These are phyloP conservation scores for Starmerella apis DNA, from an alignment of 805 yeast genomes.

Conservation along the genomic window DNA sequence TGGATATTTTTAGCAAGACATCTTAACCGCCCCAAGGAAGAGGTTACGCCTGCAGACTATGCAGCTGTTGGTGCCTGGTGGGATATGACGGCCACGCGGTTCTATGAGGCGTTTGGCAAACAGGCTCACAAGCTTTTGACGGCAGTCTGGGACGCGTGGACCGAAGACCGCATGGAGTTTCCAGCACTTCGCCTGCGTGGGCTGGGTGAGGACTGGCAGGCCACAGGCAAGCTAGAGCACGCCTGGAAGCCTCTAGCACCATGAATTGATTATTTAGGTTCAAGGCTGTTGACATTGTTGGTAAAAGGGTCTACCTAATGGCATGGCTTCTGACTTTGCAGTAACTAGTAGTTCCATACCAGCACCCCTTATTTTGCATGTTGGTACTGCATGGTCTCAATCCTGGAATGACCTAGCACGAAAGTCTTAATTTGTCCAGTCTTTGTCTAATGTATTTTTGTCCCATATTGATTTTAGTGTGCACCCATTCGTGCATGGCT, in stretches of 20 bases:
- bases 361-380: no score
- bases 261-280: background rate
- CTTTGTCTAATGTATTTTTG: no score
- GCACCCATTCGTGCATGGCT: no score
- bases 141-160: conserved; percentile 43
- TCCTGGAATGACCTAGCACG: no score
- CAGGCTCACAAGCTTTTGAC: conserved; percentile 59
- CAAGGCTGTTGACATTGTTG: background rate
- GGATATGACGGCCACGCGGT: conserved; percentile 63
- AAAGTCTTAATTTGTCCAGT: no score
- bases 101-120: conserved; percentile 47
- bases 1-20: conserved; percentile 72
- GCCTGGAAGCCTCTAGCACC: conserved; percentile 24
- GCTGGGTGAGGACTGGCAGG: conserved; percentile 69
- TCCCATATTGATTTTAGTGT: no score
- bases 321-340: no score
- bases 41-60: conserved; percentile 59
- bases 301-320: no score
- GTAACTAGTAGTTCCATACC: no score
- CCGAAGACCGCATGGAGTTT: conserved; percentile 45
- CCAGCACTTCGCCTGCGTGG: conserved; percentile 71
- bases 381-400: no score
- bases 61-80: conserved; percentile 75
- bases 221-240: conserved; percentile 36
- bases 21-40: conserved; percentile 44